Conservation (phyloP, 345 rosid species). For the Brassica napus region DNA sequence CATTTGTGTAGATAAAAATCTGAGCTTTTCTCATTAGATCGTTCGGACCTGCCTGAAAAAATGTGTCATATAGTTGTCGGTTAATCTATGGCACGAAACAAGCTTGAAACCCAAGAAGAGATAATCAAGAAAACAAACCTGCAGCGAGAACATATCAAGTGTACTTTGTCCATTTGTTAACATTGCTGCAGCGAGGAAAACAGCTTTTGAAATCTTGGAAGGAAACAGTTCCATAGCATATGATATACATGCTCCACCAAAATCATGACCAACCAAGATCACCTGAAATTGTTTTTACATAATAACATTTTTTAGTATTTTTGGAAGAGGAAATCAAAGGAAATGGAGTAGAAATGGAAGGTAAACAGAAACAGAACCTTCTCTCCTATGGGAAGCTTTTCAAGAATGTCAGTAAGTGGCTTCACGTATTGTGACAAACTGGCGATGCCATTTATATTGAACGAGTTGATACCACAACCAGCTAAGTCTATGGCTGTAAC, state of each 20-base stretch:
- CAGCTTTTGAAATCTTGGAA: constrained; percentile 65
- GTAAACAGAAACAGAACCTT: constrained; percentile 52
- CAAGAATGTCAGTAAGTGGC: constrained; percentile 78
- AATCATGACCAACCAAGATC: constrained; percentile 91
- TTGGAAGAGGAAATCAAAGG: background rate
- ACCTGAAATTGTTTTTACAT: constrained; percentile 48
- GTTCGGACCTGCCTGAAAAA: constrained; percentile 64
- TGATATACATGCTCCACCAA: constrained; percentile 90
- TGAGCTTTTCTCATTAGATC: constrained; percentile 79
- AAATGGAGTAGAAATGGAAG: constrained; percentile 3
- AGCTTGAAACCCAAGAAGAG: background rate
- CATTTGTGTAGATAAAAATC: constrained; percentile 74
- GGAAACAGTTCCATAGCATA: constrained; percentile 90
- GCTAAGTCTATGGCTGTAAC: constrained; percentile 90
- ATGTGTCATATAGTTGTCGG: background rate
- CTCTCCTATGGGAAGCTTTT: constrained; percentile 64
- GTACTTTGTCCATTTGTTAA: constrained; percentile 67
- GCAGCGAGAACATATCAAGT: constrained; percentile 69
- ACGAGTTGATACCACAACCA: constrained; percentile 89
- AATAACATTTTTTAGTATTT: background rate
- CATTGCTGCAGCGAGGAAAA: constrained; percentile 87
- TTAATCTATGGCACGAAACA: background rate
- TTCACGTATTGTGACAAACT: constrained; percentile 82
- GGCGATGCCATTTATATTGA: constrained; percentile 60
- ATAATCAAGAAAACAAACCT: constrained; percentile 47